Evolutionary conservation across 257 asterid genomes (phyloP).

Genomic region (Voacanga thouarsii): DNA sequence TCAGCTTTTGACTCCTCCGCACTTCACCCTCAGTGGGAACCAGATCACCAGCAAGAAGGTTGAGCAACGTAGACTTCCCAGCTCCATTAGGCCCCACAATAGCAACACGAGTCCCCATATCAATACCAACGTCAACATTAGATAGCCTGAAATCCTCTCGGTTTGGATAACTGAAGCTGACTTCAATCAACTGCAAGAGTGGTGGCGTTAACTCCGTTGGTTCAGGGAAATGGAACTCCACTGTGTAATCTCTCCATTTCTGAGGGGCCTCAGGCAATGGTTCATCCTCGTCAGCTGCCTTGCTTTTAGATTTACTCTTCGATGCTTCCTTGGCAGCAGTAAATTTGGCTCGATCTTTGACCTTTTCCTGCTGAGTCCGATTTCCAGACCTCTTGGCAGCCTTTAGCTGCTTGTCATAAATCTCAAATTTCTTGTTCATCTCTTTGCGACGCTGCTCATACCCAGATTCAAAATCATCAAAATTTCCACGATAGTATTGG

Average conservation of each 20-base stretch:
- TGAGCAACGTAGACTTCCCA: constrained; percentile 26
- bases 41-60: constrained; percentile 41
- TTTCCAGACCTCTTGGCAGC: constrained; percentile 34
- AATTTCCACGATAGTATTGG: constrained; percentile 30
- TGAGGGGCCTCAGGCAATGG: constrained; percentile 21
- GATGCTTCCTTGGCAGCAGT: constrained; percentile 25
- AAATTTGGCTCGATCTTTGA: constrained; percentile 26
- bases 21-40: constrained; percentile 59
- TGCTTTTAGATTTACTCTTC: constrained; percentile 25
- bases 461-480: constrained; percentile 27
- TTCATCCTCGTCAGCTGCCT: constrained; percentile 24
- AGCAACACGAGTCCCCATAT: constrained; percentile 32
- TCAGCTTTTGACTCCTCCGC: constrained; percentile 57
- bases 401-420: constrained; percentile 22
- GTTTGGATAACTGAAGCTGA: constrained; percentile 33
- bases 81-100: constrained; percentile 34
- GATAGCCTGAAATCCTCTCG: constrained; percentile 29
- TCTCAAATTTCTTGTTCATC: constrained; percentile 30
- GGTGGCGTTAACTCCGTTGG: constrained; percentile 30
- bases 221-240: constrained; percentile 34
- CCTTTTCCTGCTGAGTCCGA: constrained; percentile 27
- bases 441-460: constrained; percentile 32
- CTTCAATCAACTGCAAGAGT: constrained; percentile 26
- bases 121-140: constrained; percentile 27
- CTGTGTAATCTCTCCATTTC: constrained; percentile 32